Evolutionary conservation across 805 yeast genomes (phyloP), one percentile per base, ranked within the genome.

Genomic region (Wickerhamomyces subpelliculosus): DNA sequence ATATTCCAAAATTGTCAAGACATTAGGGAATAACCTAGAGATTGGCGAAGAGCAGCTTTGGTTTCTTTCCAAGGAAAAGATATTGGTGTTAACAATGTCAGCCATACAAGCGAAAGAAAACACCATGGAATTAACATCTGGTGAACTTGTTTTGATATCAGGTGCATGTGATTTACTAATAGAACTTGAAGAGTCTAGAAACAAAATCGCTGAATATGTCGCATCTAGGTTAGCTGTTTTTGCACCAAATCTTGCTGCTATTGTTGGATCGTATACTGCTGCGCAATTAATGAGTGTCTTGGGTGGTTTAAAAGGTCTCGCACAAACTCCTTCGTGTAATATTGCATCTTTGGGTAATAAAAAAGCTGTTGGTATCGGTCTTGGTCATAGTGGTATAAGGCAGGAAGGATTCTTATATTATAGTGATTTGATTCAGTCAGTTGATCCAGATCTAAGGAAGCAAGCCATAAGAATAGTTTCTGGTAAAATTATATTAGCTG

Each of bases 291-390:
- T 90, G 19, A 72, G 85, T 1, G 66, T 72, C 14, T 64, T 75
- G 1, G 94, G 95, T 2, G 87, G 95, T 0, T 57, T 90, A 5
- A 62, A 62, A 11, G 79, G 75, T 7, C 61, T 90, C 9, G 75
- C 87, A 3, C 62, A 59, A 23, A 75, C 84, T 0, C 96, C 96
- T 0, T 70, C 95, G 4, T 85, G 97, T 50, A 90, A 90, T 53
- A 51, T 90, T 18, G 78, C 95, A 0, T 75, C 94, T 0, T 62
- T 86, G 34, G 96, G 96, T 0, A 72, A 73, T 12, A 70, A 69
- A 31, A 60, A 70, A 37, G 57, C 60, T 29, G 48, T 56, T 40
- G 56, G 65, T 0, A 51, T 64, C 16, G 69, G 67, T 1, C 55
- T 65, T 32, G 73, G 75, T 6, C 58, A 63, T 11, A 50, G 63